Evolutionary conservation across 257 asterid genomes (phyloP).

Genomic region (Scutellaria minor): DNA sequence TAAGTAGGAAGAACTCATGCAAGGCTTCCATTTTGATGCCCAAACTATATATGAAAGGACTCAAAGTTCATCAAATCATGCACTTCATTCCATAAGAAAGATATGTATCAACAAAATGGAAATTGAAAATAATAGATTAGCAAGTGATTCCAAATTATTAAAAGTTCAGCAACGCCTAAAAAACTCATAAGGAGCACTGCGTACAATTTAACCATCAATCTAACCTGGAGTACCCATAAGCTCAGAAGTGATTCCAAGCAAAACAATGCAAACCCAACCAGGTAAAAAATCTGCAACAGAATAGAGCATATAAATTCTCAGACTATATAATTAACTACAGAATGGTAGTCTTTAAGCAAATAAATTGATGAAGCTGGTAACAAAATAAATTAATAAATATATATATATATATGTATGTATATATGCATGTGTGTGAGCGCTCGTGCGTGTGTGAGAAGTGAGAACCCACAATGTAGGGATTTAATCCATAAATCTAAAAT

Average conservation of each 20-base stretch:
- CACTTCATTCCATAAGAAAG: background rate
- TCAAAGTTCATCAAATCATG: background rate
- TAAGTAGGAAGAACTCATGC: background rate
- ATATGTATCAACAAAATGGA: constrained; percentile 13
- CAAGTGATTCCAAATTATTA: background rate
- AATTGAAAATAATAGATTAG: background rate
- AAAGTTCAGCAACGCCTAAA: background rate
- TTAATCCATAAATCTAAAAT: constrained; percentile 1
- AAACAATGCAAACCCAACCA: constrained; percentile 85
- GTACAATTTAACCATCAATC: constrained; percentile 36
- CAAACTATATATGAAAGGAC: constrained; percentile 3
- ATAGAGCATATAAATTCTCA: constrained; percentile 12
- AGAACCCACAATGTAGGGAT: background rate
- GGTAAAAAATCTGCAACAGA: constrained; percentile 77
- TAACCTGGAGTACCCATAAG: constrained; percentile 96
- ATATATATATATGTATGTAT: too few species aligned
- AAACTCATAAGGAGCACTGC: background rate
- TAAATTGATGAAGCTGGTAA: constrained; percentile 5
- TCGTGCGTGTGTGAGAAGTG: too few species aligned
- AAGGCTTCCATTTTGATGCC: constrained; percentile 9
- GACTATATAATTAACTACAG: constrained; percentile 11
- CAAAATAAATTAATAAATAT: background rate
- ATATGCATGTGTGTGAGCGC: too few species aligned
- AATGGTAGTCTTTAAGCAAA: background rate
- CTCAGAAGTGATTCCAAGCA: constrained; percentile 85